Evolutionary conservation across 805 yeast genomes (phyloP).

Genomic region (Zygotorulaspora sp.): DNA sequence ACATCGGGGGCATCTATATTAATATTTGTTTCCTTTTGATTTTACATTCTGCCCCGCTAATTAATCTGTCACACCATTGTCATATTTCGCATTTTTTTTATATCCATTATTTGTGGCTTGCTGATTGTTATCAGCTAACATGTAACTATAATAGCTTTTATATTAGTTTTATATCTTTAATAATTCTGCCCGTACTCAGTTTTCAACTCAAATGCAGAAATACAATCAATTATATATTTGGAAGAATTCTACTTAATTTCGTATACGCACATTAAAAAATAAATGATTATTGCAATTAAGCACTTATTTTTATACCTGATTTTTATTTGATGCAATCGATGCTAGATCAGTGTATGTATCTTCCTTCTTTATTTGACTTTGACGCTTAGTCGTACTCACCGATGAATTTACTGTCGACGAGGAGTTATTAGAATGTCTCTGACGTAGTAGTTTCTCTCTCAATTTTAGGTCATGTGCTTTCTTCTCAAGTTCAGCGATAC

Average conservation of each 20-base stretch:
- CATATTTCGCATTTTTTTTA: slow-evolving; percentile 13
- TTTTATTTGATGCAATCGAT: slow-evolving; percentile 37
- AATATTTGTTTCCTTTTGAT: slow-evolving; percentile 2
- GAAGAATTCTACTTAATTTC: no score
- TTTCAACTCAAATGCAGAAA: no score
- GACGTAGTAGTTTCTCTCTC: slow-evolving; percentile 51
- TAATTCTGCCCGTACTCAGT: slow-evolving; percentile 1
- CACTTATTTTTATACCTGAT: slow-evolving; percentile 9
- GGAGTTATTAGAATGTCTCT: slow-evolving; percentile 20
- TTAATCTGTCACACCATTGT: slow-evolving; percentile 9
- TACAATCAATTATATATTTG: no score
- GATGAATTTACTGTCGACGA: slow-evolving; percentile 19
- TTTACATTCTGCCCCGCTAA: slow-evolving; percentile 1
- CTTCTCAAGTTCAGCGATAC: slow-evolving; percentile 73
- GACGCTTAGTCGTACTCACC: slow-evolving; percentile 13
- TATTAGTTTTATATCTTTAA: slow-evolving; percentile 2
- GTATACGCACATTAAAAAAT: no score
- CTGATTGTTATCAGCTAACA: slow-evolving; percentile 5
- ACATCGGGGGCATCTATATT: no score
- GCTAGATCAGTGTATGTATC: slow-evolving; percentile 54
- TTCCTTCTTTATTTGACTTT: slow-evolving; percentile 41
- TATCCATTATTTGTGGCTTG: slow-evolving; percentile 7
- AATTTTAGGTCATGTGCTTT: slow-evolving; percentile 68
- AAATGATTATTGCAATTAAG: no score
- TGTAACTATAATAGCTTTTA: slow-evolving; percentile 9